Base-by-base conservation (phyloP, 495 filamentous ascomycete genomes). In the Zalerion maritima region DNA sequence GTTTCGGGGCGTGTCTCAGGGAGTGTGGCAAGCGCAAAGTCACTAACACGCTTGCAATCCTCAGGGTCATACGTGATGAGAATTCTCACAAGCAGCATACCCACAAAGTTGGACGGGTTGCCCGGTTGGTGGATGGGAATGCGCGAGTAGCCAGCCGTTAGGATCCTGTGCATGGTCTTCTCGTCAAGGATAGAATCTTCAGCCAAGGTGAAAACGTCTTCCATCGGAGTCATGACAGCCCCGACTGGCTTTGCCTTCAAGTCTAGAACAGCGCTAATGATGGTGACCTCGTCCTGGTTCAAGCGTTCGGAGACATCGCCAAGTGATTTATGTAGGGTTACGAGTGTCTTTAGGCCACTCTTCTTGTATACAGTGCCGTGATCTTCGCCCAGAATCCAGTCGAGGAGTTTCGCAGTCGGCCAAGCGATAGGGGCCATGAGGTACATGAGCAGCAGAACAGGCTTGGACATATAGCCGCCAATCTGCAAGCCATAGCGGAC, bases 1-100 rank as follows among this genome's bases (percentile, higher is more conserved):
- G 89, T 96, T 41, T 94, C 82, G 1, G 91, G 81, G 6, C 81
- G 70, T 2, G 89, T 97, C 52, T 97, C 89, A 2, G 91, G 91
- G 1, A 97, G 64, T 0, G 89, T 94, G 18, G 91, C 89, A 32
- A 97, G 57, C 2, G 84, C 73, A 52, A 97, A 96, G 29, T 94
- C 84, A 19, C 73, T 66, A 12, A 97, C 89, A 3, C 65, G 64
- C 41, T 74, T 81, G 40, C 65, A 69, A 44, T 97, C 89, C 50
- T 97, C 89, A 0, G 89, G 89, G 37, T 97, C 89, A 43, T 97
- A 97, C 0, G 91, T 96, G 46, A 97, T 97, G 21, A 97, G 67
- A 42, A 94, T 94, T 56, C 96, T 97, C 43, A 97, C 89, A 6
- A 97, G 57, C 1, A 97, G 68, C 89, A 97, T 97, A 21, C 89